phyloP scores from a whole-genome alignment of 345 rosid genomes.

The Linum lewisii region DNA sequence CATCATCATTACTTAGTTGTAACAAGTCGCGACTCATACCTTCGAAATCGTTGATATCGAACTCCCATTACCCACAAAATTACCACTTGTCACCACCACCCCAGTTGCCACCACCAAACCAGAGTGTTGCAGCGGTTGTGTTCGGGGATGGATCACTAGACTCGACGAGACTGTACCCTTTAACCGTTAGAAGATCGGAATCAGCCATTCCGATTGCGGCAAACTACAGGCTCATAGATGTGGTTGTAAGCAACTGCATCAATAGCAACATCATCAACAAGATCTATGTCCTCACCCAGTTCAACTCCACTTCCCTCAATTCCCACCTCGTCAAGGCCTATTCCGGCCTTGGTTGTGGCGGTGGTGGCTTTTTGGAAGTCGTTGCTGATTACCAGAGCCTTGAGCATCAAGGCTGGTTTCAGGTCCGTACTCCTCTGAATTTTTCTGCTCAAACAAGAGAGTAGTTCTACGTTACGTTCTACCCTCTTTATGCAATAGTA shows the following conservation, averaged over 20 bases:
- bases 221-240: conserved; percentile 68
- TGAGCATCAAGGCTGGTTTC: conserved; percentile 70
- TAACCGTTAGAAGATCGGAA: conserved; percentile 70
- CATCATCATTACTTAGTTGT: background rate
- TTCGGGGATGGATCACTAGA: conserved; percentile 63
- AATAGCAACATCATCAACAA: conserved; percentile 74
- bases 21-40: background rate
- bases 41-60: conserved; percentile 10
- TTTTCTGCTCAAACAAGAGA: no score
- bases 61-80: conserved; percentile 21
- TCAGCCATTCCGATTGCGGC: conserved; percentile 76
- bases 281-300: conserved; percentile 76
- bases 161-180: conserved; percentile 46
- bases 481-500: no score
- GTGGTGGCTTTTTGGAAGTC: conserved; percentile 60
- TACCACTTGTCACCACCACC: conserved; percentile 14
- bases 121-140: conserved; percentile 73
- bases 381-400: conserved; percentile 80
- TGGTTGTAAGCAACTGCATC: conserved; percentile 79
- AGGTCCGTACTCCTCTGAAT: conserved; percentile 40
- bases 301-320: conserved; percentile 83
- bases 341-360: conserved; percentile 49
- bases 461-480: no score
- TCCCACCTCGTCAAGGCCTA: conserved; percentile 71
- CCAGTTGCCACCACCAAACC: conserved; percentile 29